A percentile compares a stretch with the other conserved stretches of the same genome.
Evolutionary conservation across 805 yeast species (phyloP).

Genomic region (Yamadazyma ubonensis): DNA sequence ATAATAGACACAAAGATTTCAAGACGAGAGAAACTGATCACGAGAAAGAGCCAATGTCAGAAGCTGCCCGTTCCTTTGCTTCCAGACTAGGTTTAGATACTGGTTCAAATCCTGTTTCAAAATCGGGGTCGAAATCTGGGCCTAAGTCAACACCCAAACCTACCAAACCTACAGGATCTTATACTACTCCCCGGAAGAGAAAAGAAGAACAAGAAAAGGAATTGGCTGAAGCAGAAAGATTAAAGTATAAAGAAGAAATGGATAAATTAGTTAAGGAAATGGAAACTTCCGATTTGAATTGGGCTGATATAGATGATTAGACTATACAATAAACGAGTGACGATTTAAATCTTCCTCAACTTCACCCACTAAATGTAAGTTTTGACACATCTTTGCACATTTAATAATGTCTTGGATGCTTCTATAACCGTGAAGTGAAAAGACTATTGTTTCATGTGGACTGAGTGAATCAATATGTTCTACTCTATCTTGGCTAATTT

Average conservation of each 20-base stretch:
- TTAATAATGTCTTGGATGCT: constrained; percentile 9
- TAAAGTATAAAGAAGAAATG: constrained; percentile 12
- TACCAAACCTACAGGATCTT: not conserved
- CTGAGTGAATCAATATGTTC: not conserved
- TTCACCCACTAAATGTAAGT: constrained; percentile 10
- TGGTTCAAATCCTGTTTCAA: not conserved
- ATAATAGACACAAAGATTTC: not conserved
- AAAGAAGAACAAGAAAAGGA: constrained; percentile 7
- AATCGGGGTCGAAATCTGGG: not conserved
- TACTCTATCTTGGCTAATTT: constrained; percentile 1
- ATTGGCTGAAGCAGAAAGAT: constrained; percentile 10
- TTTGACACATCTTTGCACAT: constrained; percentile 11
- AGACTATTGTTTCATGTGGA: constrained; percentile 12
- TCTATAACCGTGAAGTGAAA: constrained; percentile 12
- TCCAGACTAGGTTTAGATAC: constrained; percentile 22
- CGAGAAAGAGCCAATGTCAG: constrained; percentile 21
- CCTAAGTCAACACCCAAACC: not conserved
- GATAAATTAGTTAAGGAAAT: constrained; percentile 16
- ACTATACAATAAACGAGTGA: not conserved
- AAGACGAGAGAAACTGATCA: not conserved
- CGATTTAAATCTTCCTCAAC: constrained; percentile 1
- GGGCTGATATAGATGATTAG: constrained; percentile 17
- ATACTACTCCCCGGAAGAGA: not conserved
- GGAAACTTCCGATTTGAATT: constrained; percentile 14
- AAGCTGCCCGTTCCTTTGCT: constrained; percentile 34